Evolutionary conservation across 345 rosid species (phyloP).

Genomic region (Psidium friedrichsthalianum): DNA sequence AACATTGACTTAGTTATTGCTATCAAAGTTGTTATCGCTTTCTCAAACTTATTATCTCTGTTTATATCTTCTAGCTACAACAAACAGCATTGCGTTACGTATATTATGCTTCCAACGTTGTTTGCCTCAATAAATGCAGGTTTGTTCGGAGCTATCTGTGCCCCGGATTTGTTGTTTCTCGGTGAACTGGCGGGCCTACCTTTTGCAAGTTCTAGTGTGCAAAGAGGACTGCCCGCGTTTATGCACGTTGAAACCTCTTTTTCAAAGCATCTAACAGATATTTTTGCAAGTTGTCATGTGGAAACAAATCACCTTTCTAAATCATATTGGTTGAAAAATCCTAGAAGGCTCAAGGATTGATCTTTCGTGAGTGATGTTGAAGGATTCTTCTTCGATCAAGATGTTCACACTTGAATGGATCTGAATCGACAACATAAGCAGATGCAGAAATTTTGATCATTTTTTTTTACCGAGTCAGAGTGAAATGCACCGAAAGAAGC

Average conservation of each 20-base stretch:
- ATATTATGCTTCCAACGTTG: no score
- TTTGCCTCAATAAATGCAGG: not conserved
- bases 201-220: slow-evolving; percentile 7
- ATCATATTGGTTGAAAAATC: no score
- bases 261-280: not conserved
- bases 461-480: not conserved
- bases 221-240: not conserved
- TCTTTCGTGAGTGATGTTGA: no score
- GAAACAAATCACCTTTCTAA: no score
- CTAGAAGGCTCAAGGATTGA: no score
- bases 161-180: no score
- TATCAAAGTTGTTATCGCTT: no score
- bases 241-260: not conserved
- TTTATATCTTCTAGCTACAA: no score
- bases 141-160: not conserved
- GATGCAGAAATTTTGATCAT: not conserved
- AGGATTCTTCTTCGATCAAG: slow-evolving; percentile 16
- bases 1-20: no score
- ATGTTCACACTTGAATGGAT: slow-evolving; percentile 4
- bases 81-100: no score
- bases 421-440: slow-evolving; percentile 12
- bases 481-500: not conserved
- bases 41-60: no score
- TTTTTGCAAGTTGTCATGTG: not conserved
- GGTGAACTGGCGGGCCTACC: slow-evolving; percentile 14